Evolutionary conservation across 441 rosid species (phyloP).

Genomic region (Capsella rubella): DNA sequence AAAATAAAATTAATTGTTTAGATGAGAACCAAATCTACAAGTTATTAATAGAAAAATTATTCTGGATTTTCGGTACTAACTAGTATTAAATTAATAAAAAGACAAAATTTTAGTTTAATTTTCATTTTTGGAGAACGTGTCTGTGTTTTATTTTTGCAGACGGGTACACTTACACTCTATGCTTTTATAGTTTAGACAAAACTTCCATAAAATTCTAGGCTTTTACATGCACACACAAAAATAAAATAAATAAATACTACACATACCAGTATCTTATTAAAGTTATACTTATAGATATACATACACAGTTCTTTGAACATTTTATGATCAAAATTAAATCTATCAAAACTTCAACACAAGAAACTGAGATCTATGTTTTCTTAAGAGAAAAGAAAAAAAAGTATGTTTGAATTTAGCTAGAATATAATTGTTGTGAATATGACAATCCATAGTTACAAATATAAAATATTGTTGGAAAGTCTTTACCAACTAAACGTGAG

Average conservation of each 20-base stretch:
- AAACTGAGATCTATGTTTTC: conserved; percentile 17
- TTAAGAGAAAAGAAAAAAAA: conserved; percentile 4
- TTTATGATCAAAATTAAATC: background rate
- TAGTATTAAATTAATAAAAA: background rate
- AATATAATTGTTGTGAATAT: conserved; percentile 1
- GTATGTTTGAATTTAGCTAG: background rate
- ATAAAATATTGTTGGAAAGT: conserved; percentile 9
- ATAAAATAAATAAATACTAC: background rate
- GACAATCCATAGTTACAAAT: conserved; percentile 10
- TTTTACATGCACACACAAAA: background rate
- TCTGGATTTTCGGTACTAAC: conserved; percentile 37
- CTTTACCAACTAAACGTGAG: conserved; percentile 43
- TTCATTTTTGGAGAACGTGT: conserved; percentile 19
- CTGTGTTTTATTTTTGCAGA: conserved; percentile 7
- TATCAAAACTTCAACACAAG: background rate
- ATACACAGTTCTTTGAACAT: background rate
- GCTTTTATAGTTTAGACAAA: background rate
- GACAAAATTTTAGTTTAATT: background rate
- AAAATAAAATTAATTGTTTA: background rate
- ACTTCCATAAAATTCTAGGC: conserved; percentile 9
- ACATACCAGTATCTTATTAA: background rate
- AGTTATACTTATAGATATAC: background rate
- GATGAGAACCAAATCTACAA: conserved; percentile 38
- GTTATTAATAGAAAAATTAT: conserved; percentile 41
- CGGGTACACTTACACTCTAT: background rate